Conservation (phyloP, 2,329 filamentous ascomycete genomes). For the Hypoxylon sp. region DNA sequence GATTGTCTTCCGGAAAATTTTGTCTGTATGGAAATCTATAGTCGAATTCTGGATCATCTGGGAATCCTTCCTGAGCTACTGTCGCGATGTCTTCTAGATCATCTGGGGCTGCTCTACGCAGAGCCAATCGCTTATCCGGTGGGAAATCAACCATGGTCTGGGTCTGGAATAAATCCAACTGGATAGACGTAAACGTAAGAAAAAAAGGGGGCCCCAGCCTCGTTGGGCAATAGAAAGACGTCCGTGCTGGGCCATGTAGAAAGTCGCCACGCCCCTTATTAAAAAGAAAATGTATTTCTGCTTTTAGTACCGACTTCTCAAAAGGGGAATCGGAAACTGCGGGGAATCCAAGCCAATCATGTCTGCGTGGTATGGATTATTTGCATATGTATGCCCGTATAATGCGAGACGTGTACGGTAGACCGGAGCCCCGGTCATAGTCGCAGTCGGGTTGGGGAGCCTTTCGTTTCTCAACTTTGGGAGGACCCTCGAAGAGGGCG, state of each 20-base stretch:
- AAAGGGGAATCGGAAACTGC: conserved; percentile 16
- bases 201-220: conserved; percentile 25
- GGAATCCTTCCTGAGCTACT: conserved; percentile 32
- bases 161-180: conserved; percentile 13
- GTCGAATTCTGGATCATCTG: conserved; percentile 38
- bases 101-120: conserved; percentile 30
- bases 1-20: conserved; percentile 32
- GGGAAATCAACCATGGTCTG: conserved; percentile 22
- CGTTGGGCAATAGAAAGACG: conserved; percentile 20
- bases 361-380: not conserved
- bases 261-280: conserved; percentile 24
- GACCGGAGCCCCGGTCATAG: not conserved
- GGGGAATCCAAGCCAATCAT: conserved; percentile 16
- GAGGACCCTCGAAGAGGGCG: conserved; percentile 11
- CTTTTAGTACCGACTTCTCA: conserved; percentile 7
- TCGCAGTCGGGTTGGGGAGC: not conserved
- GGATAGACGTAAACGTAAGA: conserved; percentile 12
- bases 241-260: conserved; percentile 24
- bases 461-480: not conserved
- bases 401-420: conserved; percentile 6
- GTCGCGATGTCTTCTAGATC: conserved; percentile 38
- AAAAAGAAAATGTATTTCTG: not conserved
- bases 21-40: conserved; percentile 38
- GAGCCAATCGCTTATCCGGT: conserved; percentile 20
- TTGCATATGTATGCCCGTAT: conserved; percentile 10